Evolutionary conservation across 805 yeast genomes (phyloP).

Genomic region (Candida nanaspora): DNA sequence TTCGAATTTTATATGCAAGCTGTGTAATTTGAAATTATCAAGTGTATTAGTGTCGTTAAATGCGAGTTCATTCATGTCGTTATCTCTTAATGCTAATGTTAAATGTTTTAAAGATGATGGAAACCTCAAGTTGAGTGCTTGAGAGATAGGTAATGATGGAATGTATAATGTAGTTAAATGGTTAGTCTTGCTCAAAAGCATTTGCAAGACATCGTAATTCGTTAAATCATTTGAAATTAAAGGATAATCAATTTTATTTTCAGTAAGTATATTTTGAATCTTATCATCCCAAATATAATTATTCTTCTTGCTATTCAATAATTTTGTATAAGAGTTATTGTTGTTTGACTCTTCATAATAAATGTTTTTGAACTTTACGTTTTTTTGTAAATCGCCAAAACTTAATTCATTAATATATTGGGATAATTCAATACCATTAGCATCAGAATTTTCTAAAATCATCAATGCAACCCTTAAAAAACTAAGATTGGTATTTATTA

Average conservation of each 20-base stretch:
- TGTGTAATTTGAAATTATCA: too few species aligned
- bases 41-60: too few species aligned
- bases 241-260: not conserved
- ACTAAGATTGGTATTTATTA: not conserved
- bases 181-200: not conserved
- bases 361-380: not conserved
- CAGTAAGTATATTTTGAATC: not conserved
- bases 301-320: too few species aligned
- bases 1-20: slow-evolving; percentile 14
- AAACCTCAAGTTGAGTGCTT: not conserved
- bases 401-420: not conserved
- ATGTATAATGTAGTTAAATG: not conserved
- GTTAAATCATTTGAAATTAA: too few species aligned
- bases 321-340: too few species aligned
- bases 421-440: not conserved
- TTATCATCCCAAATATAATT: not conserved
- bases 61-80: not conserved
- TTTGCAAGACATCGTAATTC: not conserved
- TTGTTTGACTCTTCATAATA: not conserved
- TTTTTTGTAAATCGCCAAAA: not conserved
- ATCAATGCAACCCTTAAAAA: not conserved
- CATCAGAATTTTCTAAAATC: not conserved
- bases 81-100: not conserved
- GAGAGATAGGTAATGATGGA: not conserved
- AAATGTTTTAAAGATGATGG: not conserved